A percentile compares a stretch with the other conserved stretches of the same genome.
These are phyloP conservation scores for Diaporthe longicolla DNA, from an alignment of 2,329 filamentous ascomycete genomes.

Conservation along the genomic window DNA sequence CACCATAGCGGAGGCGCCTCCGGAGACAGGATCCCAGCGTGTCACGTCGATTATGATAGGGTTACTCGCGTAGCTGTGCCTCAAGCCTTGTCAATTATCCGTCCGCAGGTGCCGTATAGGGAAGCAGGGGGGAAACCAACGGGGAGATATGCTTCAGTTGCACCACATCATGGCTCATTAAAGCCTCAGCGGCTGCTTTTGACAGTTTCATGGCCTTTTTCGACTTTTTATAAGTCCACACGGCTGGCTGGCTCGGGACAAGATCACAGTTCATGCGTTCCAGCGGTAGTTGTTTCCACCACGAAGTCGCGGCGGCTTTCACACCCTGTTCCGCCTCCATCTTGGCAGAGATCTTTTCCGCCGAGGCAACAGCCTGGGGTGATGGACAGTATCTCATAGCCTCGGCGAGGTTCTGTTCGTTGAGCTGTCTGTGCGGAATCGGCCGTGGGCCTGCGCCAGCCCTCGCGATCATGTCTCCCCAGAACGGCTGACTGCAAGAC, in stretches of 20 bases:
- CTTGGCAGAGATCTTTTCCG: not conserved
- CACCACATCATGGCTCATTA: not conserved
- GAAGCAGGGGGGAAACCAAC: not conserved
- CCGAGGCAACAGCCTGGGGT: not conserved
- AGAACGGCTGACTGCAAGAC: constrained; percentile 46
- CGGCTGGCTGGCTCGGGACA: not conserved
- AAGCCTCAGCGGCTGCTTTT: not conserved
- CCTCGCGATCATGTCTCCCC: constrained; percentile 56
- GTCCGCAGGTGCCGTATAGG: not conserved
- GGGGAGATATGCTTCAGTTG: not conserved
- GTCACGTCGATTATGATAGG: not conserved
- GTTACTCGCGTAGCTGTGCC: not conserved
- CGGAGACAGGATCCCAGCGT: not conserved
- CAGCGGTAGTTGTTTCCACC: not conserved
- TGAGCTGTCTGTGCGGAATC: not conserved
- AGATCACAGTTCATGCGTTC: not conserved
- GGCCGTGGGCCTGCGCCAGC: constrained; percentile 55
- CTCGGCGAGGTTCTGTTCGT: not conserved
- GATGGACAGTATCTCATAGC: not conserved
- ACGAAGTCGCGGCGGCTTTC: not conserved
- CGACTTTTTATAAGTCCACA: not conserved
- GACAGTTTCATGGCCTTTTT: not conserved
- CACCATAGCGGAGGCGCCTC: not conserved
- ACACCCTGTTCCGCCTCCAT: not conserved
- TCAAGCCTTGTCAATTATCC: not conserved